A percentile compares a stretch with the other conserved stretches of the same genome.
phyloP scores from a whole-genome alignment of 1,139 yeast species.

The Magnusiomyces paraingens region DNA sequence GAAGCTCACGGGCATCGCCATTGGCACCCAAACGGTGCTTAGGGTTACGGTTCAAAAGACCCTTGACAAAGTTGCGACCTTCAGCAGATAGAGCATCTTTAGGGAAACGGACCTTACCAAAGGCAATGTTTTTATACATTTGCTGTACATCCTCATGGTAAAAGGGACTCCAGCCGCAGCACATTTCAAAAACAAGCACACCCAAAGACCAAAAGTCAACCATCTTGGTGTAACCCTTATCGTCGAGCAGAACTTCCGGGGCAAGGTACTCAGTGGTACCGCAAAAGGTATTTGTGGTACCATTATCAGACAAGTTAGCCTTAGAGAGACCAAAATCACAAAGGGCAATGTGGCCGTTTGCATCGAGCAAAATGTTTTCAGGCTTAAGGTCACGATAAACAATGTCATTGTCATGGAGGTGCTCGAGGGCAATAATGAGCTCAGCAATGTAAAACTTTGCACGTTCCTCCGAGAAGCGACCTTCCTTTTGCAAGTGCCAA shows the following conservation, averaged over 20 bases:
- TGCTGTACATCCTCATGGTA: slow-evolving; percentile 97
- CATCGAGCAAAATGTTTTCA: slow-evolving; percentile 87
- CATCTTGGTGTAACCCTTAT: slow-evolving; percentile 89
- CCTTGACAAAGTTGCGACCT: slow-evolving; percentile 92
- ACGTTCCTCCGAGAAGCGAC: slow-evolving; percentile 83
- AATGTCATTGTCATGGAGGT: slow-evolving; percentile 84
- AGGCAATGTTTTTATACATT: slow-evolving; percentile 97
- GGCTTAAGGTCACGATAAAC: slow-evolving; percentile 95
- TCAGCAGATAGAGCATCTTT: slow-evolving; percentile 87
- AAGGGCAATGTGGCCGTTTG: slow-evolving; percentile 95
- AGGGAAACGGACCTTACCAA: slow-evolving; percentile 95
- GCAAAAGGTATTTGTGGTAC: slow-evolving; percentile 96
- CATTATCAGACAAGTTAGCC: slow-evolving; percentile 79
- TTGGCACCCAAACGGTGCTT: slow-evolving; percentile 86
- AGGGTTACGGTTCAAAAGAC: slow-evolving; percentile 89
- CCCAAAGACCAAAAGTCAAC: slow-evolving; percentile 99
- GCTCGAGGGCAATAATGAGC: slow-evolving; percentile 83
- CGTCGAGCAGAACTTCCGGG: slow-evolving; percentile 86
- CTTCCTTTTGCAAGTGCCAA: slow-evolving; percentile 97
- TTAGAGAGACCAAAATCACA: slow-evolving; percentile 96
- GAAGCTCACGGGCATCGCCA: slow-evolving; percentile 85
- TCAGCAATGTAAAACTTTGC: slow-evolving; percentile 97
- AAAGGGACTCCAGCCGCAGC: slow-evolving; percentile 99
- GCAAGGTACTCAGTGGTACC: slow-evolving; percentile 98
- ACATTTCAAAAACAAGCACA: slow-evolving; percentile 87